phyloP scores from a whole-genome alignment of 2,329 filamentous ascomycete species.

The Microcyclosporella mali region DNA sequence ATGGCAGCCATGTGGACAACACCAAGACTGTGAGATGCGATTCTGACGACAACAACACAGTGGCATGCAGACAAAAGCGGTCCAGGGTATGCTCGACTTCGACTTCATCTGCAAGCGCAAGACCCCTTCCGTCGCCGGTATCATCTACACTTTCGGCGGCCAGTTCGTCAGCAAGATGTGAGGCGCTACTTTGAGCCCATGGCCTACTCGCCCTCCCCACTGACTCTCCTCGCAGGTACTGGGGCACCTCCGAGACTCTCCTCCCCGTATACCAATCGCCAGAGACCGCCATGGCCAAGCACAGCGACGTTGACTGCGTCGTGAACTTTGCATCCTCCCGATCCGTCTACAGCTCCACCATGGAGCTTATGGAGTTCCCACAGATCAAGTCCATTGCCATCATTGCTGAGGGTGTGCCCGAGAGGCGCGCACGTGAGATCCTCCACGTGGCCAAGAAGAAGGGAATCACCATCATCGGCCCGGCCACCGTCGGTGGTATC shows the following conservation, averaged over 20 bases:
- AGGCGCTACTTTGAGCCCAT: conserved; percentile 7
- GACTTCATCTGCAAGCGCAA: conserved; percentile 99
- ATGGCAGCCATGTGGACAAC: neutral
- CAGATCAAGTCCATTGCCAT: conserved; percentile 99
- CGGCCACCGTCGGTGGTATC: conserved; percentile 97
- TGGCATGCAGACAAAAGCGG: conserved; percentile 83
- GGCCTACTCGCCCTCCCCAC: conserved; percentile 8
- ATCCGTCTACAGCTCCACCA: conserved; percentile 95
- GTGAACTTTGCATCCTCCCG: conserved; percentile 99
- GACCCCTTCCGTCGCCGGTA: conserved; percentile 92
- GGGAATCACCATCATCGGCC: conserved; percentile 97
- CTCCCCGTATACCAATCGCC: conserved; percentile 96
- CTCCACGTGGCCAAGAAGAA: conserved; percentile 95
- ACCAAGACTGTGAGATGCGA: neutral
- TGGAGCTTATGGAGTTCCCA: conserved; percentile 95
- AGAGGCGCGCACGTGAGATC: conserved; percentile 98
- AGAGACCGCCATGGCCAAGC: conserved; percentile 88
- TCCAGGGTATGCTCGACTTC: conserved; percentile 75
- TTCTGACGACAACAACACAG: conserved; percentile 39
- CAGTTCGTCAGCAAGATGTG: conserved; percentile 99
- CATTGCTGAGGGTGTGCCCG: conserved; percentile 97
- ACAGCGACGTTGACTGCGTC: conserved; percentile 92
- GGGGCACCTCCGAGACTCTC: conserved; percentile 98
- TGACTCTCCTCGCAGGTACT: conserved; percentile 58
- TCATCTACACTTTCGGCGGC: conserved; percentile 99